A percentile compares a stretch with the other conserved stretches of the same genome.
Evolutionary conservation across 805 yeast genomes (phyloP).

Genomic region (Nakazawaea populi): DNA sequence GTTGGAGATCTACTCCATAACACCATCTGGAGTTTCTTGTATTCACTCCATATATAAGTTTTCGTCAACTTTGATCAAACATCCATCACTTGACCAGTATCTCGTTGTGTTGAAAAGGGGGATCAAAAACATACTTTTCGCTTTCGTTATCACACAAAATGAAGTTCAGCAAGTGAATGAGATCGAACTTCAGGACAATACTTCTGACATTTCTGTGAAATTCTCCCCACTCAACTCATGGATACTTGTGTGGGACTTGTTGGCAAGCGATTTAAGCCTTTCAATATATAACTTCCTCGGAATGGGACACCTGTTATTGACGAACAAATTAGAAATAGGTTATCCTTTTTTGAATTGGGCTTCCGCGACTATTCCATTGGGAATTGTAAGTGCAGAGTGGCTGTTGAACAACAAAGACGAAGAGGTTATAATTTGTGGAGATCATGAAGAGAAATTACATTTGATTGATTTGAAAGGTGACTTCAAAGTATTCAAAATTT

Average conservation of each 20-base stretch:
- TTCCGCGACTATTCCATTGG: not conserved
- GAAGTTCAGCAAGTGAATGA: not conserved
- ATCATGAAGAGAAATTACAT: not conserved
- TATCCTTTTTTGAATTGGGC: not conserved
- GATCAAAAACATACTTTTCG: not conserved
- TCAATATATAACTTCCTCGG: slow-evolving; percentile 3
- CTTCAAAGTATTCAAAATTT: not conserved
- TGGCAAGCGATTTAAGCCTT: not conserved
- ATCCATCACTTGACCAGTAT: not conserved
- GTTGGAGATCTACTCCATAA: not conserved
- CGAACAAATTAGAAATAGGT: not conserved
- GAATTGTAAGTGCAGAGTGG: not conserved
- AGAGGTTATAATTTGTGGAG: slow-evolving; percentile 5
- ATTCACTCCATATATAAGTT: slow-evolving; percentile 6
- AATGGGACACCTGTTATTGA: not conserved
- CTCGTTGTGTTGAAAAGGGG: not conserved
- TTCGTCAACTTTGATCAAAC: not conserved
- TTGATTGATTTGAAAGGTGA: not conserved
- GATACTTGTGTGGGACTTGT: not conserved
- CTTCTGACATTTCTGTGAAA: not conserved
- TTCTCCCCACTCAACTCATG: not conserved
- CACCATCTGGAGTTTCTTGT: not conserved
- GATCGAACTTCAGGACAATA: not conserved
- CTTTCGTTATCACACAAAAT: not conserved
- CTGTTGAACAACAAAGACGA: not conserved